Percentiles rank a stretch among this genome's conserved stretches.
Evolutionary conservation across 1,284 basidiomycete genomes (phyloP).

Genomic region (Cryptococcus wingfieldii): DNA sequence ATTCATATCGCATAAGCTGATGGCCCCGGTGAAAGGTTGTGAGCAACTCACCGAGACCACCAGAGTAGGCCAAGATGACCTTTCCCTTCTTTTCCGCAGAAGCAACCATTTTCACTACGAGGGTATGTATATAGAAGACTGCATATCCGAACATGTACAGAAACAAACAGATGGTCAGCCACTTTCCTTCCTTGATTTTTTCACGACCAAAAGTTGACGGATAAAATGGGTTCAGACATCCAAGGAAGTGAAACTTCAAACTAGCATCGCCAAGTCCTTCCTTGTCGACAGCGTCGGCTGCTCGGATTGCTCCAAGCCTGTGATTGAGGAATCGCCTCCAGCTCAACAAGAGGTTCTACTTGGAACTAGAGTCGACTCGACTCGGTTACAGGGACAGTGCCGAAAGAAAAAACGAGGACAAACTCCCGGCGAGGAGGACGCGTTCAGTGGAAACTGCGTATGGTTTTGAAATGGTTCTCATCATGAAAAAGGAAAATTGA

Average conservation of each 20-base stretch:
- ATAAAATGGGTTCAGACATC: conserved; percentile 46
- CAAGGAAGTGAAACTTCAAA: conserved; percentile 51
- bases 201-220: not conserved
- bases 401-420: conserved; percentile 22
- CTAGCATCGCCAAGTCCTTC: conserved; percentile 39
- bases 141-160: conserved; percentile 13
- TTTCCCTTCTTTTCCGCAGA: conserved; percentile 47
- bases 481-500: conserved; percentile 21
- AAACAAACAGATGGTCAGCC: conserved; percentile 1
- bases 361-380: conserved; percentile 32
- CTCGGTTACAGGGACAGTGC: conserved; percentile 23
- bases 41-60: conserved; percentile 76
- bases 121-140: conserved; percentile 7
- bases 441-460: conserved; percentile 53
- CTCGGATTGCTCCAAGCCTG: conserved; percentile 20
- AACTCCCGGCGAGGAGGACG: conserved; percentile 49
- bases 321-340: conserved; percentile 27
- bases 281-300: conserved; percentile 19
- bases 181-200: too few species aligned
- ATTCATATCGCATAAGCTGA: not conserved
- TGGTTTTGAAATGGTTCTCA: conserved; percentile 49
- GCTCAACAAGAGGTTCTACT: conserved; percentile 46
- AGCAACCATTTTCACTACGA: conserved; percentile 19
- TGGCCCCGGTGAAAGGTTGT: conserved; percentile 4
- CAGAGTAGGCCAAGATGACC: conserved; percentile 76